Conservation (phyloP, 2,329 filamentous ascomycete genomes). For the Colletotrichum musicola region DNA sequence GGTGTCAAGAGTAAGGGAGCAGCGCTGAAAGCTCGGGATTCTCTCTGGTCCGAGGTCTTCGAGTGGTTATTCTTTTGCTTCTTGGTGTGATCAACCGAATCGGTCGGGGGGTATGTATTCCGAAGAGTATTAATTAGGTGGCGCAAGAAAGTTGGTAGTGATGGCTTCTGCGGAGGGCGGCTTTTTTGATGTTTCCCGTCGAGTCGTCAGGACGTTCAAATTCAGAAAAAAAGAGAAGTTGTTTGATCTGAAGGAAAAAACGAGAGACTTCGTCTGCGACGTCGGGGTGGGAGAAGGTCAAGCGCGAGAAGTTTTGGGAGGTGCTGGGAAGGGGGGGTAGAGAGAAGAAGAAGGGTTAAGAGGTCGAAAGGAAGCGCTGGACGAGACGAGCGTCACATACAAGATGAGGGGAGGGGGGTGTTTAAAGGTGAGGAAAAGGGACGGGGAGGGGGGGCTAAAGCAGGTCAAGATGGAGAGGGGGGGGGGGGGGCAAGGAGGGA, state of each 20-base stretch:
- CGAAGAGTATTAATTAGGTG: constrained; percentile 25
- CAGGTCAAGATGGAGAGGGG: constrained; percentile 2
- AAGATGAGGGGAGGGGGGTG: constrained; percentile 33
- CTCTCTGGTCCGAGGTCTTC: background rate
- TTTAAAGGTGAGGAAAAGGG: constrained; percentile 33
- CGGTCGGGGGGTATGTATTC: constrained; percentile 8
- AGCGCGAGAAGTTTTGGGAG: constrained; percentile 29
- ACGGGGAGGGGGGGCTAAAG: constrained; percentile 11
- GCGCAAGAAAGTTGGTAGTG: background rate
- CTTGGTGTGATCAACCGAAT: background rate
- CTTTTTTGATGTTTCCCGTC: constrained; percentile 4
- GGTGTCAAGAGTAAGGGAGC: constrained; percentile 31
- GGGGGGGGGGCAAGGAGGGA: constrained; percentile 3
- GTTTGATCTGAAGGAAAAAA: constrained; percentile 19
- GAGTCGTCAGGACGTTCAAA: constrained; percentile 22
- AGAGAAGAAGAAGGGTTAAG: constrained; percentile 33
- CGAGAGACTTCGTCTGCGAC: constrained; percentile 36
- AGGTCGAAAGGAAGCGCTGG: constrained; percentile 34
- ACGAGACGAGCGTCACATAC: constrained; percentile 29
- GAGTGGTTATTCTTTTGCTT: too few species aligned
- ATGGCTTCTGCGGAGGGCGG: background rate
- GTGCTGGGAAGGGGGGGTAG: constrained; percentile 6
- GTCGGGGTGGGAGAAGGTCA: constrained; percentile 33
- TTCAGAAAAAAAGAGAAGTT: constrained; percentile 17
- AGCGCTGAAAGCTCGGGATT: constrained; percentile 11